Conservation (phyloP, 148 eudicot species). For the Spergularia marina region DNA sequence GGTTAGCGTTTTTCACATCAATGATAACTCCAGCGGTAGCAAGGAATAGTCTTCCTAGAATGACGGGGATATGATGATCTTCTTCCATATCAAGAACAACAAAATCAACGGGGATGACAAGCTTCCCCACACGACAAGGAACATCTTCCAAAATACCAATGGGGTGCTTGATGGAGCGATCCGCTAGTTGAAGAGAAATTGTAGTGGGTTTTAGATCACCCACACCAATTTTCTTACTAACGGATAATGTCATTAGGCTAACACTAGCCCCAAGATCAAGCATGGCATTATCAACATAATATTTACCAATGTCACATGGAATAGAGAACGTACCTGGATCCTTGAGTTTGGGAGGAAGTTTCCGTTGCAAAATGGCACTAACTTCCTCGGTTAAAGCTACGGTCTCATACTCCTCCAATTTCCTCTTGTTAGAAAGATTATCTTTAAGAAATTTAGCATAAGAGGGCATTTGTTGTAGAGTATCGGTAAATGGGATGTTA, state of each 20-base stretch:
- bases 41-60: no score
- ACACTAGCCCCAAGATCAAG: constrained; percentile 3
- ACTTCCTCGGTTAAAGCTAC: neutral
- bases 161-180: neutral
- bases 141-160: neutral
- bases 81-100: neutral
- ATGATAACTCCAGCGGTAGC: no score
- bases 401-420: neutral
- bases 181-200: neutral
- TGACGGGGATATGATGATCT: neutral
- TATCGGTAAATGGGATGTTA: neutral
- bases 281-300: neutral
- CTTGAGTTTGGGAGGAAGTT: neutral
- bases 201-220: neutral
- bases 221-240: neutral
- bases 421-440: neutral
- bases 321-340: neutral
- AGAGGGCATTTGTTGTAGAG: neutral
- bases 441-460: no score
- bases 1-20: no score
- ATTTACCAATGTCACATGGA: neutral
- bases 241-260: neutral
- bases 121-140: neutral
- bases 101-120: neutral
- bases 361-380: neutral